These are phyloP conservation scores for Prosopis cineraria DNA, from an alignment of 306 rosid species.

Conservation along the genomic window DNA sequence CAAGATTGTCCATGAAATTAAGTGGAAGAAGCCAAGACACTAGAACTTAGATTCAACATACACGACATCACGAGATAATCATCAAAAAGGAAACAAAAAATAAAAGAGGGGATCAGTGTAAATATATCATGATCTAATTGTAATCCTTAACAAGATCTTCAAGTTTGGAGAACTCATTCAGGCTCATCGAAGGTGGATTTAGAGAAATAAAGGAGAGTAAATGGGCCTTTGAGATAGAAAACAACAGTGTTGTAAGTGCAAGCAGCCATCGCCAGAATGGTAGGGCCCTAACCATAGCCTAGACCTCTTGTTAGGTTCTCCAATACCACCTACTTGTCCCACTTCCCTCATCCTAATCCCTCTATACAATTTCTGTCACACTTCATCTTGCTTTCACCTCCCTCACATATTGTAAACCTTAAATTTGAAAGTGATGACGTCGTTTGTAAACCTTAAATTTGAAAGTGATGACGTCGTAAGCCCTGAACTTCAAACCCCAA, in stretches of 20 bases:
- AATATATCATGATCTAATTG: background rate
- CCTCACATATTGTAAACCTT: too few species aligned
- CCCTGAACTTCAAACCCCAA: too few species aligned
- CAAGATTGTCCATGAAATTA: too few species aligned
- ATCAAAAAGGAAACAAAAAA: too few species aligned
- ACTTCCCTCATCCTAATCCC: constrained; percentile 99
- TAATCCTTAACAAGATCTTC: constrained; percentile 58
- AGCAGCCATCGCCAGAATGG: constrained; percentile 80
- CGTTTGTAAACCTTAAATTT: too few species aligned
- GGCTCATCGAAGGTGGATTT: too few species aligned
- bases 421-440: too few species aligned
- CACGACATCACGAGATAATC: too few species aligned
- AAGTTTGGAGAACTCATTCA: constrained; percentile 74
- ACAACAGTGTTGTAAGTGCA: constrained; percentile 96
- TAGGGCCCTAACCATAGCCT: constrained; percentile 95
- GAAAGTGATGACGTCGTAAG: too few species aligned
- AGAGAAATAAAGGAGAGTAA: constrained; percentile 78
- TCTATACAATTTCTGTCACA: constrained; percentile 66
- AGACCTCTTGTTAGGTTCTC: constrained; percentile 89
- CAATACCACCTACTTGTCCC: constrained; percentile 97
- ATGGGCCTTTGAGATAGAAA: constrained; percentile 75
- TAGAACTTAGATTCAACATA: background rate
- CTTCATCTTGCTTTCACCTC: constrained; percentile 41
- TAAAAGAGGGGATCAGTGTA: background rate
- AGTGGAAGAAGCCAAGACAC: background rate